These are phyloP conservation scores for Clavispora asparagi DNA, from an alignment of 805 yeast genomes.

Conservation along the genomic window DNA sequence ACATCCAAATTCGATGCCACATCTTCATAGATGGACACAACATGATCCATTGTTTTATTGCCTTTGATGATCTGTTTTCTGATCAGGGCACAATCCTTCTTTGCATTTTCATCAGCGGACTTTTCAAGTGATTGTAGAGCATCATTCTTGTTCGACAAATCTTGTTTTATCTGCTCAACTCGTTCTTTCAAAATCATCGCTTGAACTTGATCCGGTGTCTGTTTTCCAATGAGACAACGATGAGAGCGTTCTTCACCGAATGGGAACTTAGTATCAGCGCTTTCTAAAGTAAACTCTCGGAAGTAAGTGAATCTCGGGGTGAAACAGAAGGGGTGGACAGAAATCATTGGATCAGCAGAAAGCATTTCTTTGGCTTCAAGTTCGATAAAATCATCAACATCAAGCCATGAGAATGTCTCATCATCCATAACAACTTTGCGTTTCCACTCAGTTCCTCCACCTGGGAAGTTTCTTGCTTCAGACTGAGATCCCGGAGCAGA, in stretches of 20 bases:
- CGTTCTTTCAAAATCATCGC: constrained; percentile 32
- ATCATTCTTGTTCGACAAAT: constrained; percentile 5
- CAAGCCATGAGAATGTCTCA: constrained; percentile 55
- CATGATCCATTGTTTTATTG: constrained; percentile 19
- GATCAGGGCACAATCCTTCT: neutral
- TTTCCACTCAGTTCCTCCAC: neutral
- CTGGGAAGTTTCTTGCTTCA: neutral
- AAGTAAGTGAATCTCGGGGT: constrained; percentile 61
- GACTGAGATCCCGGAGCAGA: neutral
- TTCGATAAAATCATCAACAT: constrained; percentile 71
- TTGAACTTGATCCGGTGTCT: constrained; percentile 55
- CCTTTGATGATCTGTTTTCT: neutral
- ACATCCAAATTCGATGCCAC: neutral
- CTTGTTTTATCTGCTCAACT: constrained; percentile 8
- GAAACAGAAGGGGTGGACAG: constrained; percentile 41
- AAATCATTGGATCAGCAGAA: constrained; percentile 38
- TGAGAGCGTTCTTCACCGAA: constrained; percentile 64
- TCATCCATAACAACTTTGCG: constrained; percentile 13
- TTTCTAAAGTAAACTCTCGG: constrained; percentile 44
- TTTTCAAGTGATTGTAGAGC: constrained; percentile 11
- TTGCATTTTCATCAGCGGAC: constrained; percentile 1
- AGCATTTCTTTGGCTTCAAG: constrained; percentile 46
- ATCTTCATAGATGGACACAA: constrained; percentile 22
- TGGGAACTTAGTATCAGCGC: constrained; percentile 42
- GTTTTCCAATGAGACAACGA: constrained; percentile 51